These are phyloP conservation scores for Monosporascus cannonballus DNA, from an alignment of 2,329 filamentous ascomycete species.

Conservation along the genomic window DNA sequence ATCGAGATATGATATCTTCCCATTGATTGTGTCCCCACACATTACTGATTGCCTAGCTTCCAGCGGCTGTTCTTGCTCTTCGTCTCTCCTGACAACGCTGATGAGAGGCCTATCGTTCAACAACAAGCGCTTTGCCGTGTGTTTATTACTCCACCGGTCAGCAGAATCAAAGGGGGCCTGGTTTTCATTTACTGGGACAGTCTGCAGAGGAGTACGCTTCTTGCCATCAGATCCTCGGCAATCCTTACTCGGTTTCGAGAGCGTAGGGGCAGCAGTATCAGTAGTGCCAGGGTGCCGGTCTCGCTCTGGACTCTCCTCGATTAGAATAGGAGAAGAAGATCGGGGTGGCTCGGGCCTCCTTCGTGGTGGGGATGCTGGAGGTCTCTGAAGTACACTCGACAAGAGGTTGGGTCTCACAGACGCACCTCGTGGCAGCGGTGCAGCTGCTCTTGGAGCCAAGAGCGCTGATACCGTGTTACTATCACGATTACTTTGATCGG, in stretches of 20 bases:
- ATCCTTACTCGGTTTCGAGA: neutral
- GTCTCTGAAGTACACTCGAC: neutral
- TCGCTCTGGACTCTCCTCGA: neutral
- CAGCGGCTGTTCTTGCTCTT: neutral
- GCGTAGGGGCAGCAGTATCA: neutral
- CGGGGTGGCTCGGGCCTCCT: neutral
- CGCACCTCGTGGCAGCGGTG: neutral
- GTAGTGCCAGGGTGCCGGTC: neutral
- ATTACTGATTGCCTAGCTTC: neutral
- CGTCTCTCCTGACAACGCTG: neutral
- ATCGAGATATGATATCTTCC: neutral
- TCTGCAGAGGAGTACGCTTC: neutral
- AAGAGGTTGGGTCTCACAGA: neutral
- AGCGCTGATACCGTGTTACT: constrained; percentile 2
- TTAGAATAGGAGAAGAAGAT: neutral
- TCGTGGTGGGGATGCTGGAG: neutral
- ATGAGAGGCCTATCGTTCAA: neutral
- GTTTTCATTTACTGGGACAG: neutral
- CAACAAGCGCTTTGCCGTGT: neutral
- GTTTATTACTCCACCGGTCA: neutral
- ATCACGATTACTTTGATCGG: constrained; percentile 9
- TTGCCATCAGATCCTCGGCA: neutral
- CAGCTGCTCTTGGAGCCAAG: neutral
- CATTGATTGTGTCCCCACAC: neutral
- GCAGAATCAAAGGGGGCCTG: neutral